phyloP scores from a whole-genome alignment of 2,329 filamentous ascomycete genomes.

The Chaetomiaceae sp. region DNA sequence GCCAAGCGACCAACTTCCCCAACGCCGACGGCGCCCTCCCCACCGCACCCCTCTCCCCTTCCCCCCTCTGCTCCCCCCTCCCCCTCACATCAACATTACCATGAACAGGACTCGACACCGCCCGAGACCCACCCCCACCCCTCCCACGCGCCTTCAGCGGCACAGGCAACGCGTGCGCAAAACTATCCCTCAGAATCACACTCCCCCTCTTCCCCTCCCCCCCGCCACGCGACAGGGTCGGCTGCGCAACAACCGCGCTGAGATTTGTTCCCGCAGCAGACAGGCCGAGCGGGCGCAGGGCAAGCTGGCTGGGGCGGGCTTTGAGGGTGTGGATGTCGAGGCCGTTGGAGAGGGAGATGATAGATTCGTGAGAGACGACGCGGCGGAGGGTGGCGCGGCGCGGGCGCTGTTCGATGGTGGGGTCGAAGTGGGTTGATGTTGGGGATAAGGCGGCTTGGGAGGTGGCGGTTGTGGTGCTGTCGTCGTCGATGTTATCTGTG shows the following conservation, averaged over 20 bases:
- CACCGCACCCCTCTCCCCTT: neutral
- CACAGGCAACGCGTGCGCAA: conserved; percentile 21
- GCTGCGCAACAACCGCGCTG: conserved; percentile 53
- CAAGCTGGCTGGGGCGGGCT: conserved; percentile 68
- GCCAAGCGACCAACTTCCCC: conserved; percentile 29
- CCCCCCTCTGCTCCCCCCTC: no score
- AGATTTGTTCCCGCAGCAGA: conserved; percentile 50
- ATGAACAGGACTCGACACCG: conserved; percentile 19
- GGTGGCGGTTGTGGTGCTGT: conserved; percentile 22
- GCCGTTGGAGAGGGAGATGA: conserved; percentile 78
- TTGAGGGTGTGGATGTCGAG: conserved; percentile 85
- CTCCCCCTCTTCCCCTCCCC: conserved; percentile 44
- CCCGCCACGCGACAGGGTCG: conserved; percentile 43
- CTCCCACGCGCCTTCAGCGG: conserved; percentile 20
- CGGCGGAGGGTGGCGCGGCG: conserved; percentile 53
- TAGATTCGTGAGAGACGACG: conserved; percentile 74
- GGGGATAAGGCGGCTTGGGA: conserved; percentile 27
- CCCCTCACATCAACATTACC: no score
- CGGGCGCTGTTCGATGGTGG: conserved; percentile 19
- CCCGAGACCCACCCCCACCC: neutral
- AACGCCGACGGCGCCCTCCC: conserved; percentile 18
- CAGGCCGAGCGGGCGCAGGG: conserved; percentile 47
- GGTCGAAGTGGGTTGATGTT: conserved; percentile 19
- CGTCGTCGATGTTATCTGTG: conserved; percentile 32
- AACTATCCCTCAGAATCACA: conserved; percentile 52